Evolutionary conservation across 2,329 filamentous ascomycete genomes (phyloP), one percentile per base, ranked within the genome.

Genomic region (Trichoderma guizhouense): DNA sequence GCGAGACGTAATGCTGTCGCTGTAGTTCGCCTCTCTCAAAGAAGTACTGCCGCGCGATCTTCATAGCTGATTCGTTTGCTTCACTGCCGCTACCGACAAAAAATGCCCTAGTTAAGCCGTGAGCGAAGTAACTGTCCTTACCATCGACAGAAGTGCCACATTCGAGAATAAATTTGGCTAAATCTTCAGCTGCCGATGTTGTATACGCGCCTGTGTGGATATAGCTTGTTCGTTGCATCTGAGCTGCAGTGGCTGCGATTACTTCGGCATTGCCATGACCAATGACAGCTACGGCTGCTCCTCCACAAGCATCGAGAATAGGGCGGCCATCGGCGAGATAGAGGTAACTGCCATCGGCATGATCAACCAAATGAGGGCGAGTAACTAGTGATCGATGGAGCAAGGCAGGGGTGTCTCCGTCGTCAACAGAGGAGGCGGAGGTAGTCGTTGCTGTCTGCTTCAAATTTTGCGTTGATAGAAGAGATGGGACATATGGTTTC

Each of bases 201-300:
- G 75, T 77, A 73, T 76, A 79, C 7, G 75, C 72, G 24, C 73
- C 72, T 3, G 77, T 78, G 73, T 79, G 78, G 8, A 76, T 76
- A 57, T 78, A 79, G 64, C 73, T 71, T n/a, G 78, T 74, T n/a
- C 72, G 80, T 69, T 83, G 81, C 77, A 90, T 81, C 75, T 91
- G 89, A 21, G 83, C 77, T 24, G 82, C 80, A 34, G 92, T 84
- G 1, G 89, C 89, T 21, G 85, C 79, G 32, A 82, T 83, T 26
- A 93, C 86, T 70, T 87, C 82, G 69, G 84, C 75, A 71, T 90
- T 84, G 36, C 86, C 86, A 76, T 92, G 89, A 18, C 90, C 91
- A 9, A 93, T 78, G 78, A 88, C 90, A 11, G 88, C 85, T 7
- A 93, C 91, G 8, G 89, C 89, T 8, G 72, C 66, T 24, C 66